A percentile compares a stretch with the other conserved stretches of the same genome.
These are phyloP conservation scores for Aspergillus alliaceus DNA, from an alignment of 2,329 filamentous ascomycete species.

Conservation along the genomic window DNA sequence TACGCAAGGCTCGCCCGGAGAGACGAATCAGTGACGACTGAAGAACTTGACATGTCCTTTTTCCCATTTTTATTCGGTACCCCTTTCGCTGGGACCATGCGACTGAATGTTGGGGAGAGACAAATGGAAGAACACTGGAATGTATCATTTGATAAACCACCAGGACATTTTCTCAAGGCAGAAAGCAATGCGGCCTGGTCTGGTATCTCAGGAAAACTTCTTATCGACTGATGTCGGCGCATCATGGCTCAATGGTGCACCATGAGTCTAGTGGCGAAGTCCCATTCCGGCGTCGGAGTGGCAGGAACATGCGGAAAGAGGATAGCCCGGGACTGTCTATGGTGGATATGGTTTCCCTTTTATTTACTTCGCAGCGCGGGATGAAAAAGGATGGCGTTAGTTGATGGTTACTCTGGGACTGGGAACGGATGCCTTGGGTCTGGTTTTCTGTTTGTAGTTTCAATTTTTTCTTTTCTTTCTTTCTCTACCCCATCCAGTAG, in stretches of 20 bases:
- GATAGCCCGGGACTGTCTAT: neutral
- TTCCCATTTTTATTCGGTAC: neutral
- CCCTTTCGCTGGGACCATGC: neutral
- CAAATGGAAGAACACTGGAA: conserved; percentile 4
- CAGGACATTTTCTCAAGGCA: neutral
- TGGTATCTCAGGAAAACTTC: neutral
- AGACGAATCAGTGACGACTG: conserved; percentile 36
- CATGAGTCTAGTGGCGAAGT: neutral
- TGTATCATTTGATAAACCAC: neutral
- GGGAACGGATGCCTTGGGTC: neutral
- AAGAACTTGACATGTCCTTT: neutral
- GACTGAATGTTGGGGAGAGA: neutral
- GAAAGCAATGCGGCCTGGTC: neutral
- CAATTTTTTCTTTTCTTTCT: neutral
- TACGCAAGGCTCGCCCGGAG: conserved; percentile 58
- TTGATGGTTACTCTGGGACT: neutral
- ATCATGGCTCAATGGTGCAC: neutral
- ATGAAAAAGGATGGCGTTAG: conserved; percentile 3
- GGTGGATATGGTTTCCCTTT: neutral
- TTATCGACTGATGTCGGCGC: neutral
- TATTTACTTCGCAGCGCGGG: neutral
- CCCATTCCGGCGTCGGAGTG: neutral
- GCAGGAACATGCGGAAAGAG: neutral
- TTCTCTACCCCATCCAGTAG: neutral
- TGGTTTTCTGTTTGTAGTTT: neutral